phyloP scores from a whole-genome alignment of 352 stramenopile genomes.

The Phytophthora hibernalis region DNA sequence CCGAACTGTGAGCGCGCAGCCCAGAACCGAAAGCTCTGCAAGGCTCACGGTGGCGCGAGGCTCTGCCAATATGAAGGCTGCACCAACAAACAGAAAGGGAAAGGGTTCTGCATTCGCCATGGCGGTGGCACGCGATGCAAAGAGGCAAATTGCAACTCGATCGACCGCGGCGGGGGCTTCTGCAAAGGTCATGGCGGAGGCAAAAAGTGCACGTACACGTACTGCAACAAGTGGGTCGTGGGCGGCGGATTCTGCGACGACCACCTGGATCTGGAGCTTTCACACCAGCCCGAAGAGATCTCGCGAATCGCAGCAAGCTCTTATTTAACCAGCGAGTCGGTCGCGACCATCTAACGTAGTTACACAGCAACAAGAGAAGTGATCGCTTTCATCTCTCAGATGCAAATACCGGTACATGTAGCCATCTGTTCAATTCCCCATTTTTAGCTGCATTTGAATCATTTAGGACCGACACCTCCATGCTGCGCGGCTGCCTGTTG shows the following conservation, averaged over 20 bases:
- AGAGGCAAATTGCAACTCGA: conserved; percentile 62
- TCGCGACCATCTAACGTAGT: conserved; percentile 56
- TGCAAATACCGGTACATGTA: conserved; percentile 5
- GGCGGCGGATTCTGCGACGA: conserved; percentile 77
- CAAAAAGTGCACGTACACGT: conserved; percentile 75
- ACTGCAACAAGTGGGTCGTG: conserved; percentile 85
- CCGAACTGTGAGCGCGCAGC: conserved; percentile 82
- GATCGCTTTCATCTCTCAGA: neutral
- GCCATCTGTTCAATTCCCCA: conserved; percentile 11
- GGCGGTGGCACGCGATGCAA: conserved; percentile 82
- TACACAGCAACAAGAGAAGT: neutral
- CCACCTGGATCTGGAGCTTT: conserved; percentile 71
- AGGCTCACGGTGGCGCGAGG: conserved; percentile 82
- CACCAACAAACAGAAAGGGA: conserved; percentile 87
- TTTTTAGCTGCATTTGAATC: conserved; percentile 17
- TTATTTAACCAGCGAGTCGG: conserved; percentile 78
- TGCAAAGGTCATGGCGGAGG: conserved; percentile 88
- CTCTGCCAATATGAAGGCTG: conserved; percentile 78
- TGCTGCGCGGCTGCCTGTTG: conserved; percentile 19
- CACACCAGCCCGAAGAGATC: conserved; percentile 63
- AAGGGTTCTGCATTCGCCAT: conserved; percentile 85
- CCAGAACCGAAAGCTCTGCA: conserved; percentile 86
- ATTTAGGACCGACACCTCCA: neutral
- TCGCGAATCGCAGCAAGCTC: conserved; percentile 59
- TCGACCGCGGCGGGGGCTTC: conserved; percentile 82